Evolutionary conservation across 345 rosid species (phyloP).

Genomic region (Arabidopsis suecica): DNA sequence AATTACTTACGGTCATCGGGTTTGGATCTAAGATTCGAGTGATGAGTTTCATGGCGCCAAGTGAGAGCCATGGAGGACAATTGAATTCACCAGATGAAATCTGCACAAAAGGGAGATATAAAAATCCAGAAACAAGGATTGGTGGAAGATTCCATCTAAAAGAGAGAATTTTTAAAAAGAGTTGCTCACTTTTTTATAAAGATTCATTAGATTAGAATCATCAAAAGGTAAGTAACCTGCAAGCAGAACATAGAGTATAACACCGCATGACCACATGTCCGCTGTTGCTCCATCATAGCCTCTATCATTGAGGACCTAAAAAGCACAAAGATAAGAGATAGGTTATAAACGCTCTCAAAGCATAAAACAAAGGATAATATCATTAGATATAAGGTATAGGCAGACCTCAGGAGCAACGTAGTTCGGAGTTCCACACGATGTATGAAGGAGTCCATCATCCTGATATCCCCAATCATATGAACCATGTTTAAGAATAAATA

Average conservation of each 20-base stretch:
- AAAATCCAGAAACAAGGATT: background rate
- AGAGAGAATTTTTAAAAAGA: slow-evolving; percentile 18
- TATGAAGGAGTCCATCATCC: slow-evolving; percentile 99
- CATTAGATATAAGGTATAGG: background rate
- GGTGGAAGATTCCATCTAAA: background rate
- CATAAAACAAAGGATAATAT: slow-evolving; percentile 11
- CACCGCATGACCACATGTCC: slow-evolving; percentile 98
- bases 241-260: slow-evolving; percentile 92
- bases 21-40: slow-evolving; percentile 87
- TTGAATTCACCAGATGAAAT: slow-evolving; percentile 92
- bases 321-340: slow-evolving; percentile 14
- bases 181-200: slow-evolving; percentile 89
- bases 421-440: slow-evolving; percentile 97
- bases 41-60: slow-evolving; percentile 82
- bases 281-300: slow-evolving; percentile 98
- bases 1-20: slow-evolving; percentile 84
- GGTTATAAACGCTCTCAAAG: background rate
- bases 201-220: slow-evolving; percentile 94
- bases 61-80: slow-evolving; percentile 96
- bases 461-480: slow-evolving; percentile 45
- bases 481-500: slow-evolving; percentile 34
- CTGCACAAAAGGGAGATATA: slow-evolving; percentile 45
- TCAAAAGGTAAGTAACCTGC: slow-evolving; percentile 99
- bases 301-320: slow-evolving; percentile 89
- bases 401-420: slow-evolving; percentile 98